These are phyloP conservation scores for Thinopyrum elongatum DNA, from an alignment of 176 grass and related monocot species.

Conservation along the genomic window DNA sequence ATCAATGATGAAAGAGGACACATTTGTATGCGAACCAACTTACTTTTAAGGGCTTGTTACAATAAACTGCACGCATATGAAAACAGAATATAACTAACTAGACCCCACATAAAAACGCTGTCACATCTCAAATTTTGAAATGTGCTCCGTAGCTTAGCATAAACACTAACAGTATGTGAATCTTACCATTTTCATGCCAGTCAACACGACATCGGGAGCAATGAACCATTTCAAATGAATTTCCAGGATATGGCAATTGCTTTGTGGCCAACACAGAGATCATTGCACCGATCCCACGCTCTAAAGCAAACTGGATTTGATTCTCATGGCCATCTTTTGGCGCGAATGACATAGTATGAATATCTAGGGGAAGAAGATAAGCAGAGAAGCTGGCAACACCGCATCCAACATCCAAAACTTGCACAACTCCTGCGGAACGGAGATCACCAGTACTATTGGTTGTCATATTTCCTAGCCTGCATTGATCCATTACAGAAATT, in stretches of 20 bases:
- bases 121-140: neutral
- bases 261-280: slow-evolving; percentile 92
- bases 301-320: slow-evolving; percentile 96
- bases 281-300: slow-evolving; percentile 92
- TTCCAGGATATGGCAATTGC: slow-evolving; percentile 76
- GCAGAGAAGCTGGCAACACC: slow-evolving; percentile 96
- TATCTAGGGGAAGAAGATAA: slow-evolving; percentile 79
- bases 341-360: slow-evolving; percentile 94
- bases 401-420: slow-evolving; percentile 90
- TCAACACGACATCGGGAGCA: slow-evolving; percentile 95
- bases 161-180: neutral
- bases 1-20: neutral
- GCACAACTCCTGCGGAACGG: slow-evolving; percentile 74
- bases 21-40: neutral
- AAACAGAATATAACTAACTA: slow-evolving; percentile 9
- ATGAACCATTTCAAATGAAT: slow-evolving; percentile 97
- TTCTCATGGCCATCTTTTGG: slow-evolving; percentile 98
- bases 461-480: slow-evolving; percentile 92
- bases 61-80: neutral
- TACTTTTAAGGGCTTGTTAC: slow-evolving; percentile 3
- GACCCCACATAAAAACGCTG: neutral
- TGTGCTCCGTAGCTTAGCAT: neutral
- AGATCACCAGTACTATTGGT: slow-evolving; percentile 87
- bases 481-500: slow-evolving; percentile 17
- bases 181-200: slow-evolving; percentile 93